Evolutionary conservation across 148 eudicot species (phyloP).

Genomic region (Diospyros kaki): DNA sequence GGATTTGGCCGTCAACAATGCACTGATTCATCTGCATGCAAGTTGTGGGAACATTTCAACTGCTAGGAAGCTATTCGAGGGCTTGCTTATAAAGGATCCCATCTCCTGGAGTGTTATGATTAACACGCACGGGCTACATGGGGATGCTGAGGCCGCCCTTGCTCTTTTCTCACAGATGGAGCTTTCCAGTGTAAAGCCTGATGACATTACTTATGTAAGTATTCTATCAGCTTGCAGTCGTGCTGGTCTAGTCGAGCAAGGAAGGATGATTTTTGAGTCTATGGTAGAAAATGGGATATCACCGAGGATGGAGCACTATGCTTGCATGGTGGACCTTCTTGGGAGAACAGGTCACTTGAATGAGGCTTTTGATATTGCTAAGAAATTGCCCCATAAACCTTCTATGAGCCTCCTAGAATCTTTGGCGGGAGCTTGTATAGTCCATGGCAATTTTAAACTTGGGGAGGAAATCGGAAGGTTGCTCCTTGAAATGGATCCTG

Average conservation of each 20-base stretch:
- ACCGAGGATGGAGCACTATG: constrained; percentile 45
- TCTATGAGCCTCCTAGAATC: constrained; percentile 40
- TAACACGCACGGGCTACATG: constrained; percentile 49
- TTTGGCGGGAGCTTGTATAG: constrained; percentile 51
- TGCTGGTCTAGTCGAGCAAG: constrained; percentile 44
- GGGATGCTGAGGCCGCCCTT: constrained; percentile 44
- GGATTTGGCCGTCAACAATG: constrained; percentile 37
- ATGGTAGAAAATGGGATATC: constrained; percentile 38
- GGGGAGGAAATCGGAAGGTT: constrained; percentile 46
- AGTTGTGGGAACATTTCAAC: constrained; percentile 42
- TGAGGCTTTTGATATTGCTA: constrained; percentile 51
- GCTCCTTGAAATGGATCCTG: constrained; percentile 35
- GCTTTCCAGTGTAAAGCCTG: constrained; percentile 33
- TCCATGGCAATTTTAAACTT: constrained; percentile 43
- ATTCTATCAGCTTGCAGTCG: constrained; percentile 67
- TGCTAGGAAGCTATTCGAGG: constrained; percentile 47
- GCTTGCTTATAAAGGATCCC: constrained; percentile 31
- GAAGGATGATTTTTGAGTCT: constrained; percentile 28
- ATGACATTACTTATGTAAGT: constrained; percentile 42
- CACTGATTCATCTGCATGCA: constrained; percentile 45
- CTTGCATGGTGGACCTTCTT: constrained; percentile 57
- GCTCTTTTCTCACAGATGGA: constrained; percentile 40
- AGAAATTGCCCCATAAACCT: constrained; percentile 26
- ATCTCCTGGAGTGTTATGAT: constrained; percentile 63
- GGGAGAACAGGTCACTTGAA: constrained; percentile 49